Evolutionary conservation across 2,329 filamentous ascomycete genomes (phyloP).

Genomic region (Cordyceps militaris): DNA sequence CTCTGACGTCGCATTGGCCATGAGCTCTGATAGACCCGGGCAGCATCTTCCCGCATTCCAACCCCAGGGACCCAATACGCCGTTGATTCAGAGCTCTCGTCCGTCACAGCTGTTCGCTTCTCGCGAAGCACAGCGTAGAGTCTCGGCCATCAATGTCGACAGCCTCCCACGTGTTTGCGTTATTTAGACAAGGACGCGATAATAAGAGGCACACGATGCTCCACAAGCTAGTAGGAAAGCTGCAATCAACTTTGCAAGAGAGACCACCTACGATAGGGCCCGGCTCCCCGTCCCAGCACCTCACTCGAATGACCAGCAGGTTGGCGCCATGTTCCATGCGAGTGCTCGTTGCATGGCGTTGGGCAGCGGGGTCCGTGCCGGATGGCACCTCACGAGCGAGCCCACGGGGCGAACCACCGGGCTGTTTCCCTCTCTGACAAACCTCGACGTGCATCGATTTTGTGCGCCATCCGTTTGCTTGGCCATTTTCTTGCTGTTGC

Average conservation of each 20-base stretch:
- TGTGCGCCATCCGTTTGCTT: not conserved
- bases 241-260: not conserved
- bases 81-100: not conserved
- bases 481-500: not conserved
- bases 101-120: not conserved
- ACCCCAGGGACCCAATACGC: not conserved
- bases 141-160: not conserved
- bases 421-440: not conserved
- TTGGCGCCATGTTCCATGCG: conserved; percentile 1
- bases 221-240: not conserved
- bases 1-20: conserved; percentile 4
- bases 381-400: conserved; percentile 7
- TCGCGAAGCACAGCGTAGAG: not conserved
- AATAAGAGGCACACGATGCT: not conserved
- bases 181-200: not conserved
- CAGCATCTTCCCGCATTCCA: not conserved
- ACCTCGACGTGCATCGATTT: not conserved
- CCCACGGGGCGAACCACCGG: not conserved
- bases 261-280: not conserved
- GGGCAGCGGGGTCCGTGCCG: not conserved
- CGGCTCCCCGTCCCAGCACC: not conserved
- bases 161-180: not conserved
- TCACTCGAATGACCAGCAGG: not conserved
- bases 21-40: not conserved
- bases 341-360: conserved; percentile 10